phyloP scores from a whole-genome alignment of 768 basidiomycete genomes.

The Boletus eberwhitei region DNA sequence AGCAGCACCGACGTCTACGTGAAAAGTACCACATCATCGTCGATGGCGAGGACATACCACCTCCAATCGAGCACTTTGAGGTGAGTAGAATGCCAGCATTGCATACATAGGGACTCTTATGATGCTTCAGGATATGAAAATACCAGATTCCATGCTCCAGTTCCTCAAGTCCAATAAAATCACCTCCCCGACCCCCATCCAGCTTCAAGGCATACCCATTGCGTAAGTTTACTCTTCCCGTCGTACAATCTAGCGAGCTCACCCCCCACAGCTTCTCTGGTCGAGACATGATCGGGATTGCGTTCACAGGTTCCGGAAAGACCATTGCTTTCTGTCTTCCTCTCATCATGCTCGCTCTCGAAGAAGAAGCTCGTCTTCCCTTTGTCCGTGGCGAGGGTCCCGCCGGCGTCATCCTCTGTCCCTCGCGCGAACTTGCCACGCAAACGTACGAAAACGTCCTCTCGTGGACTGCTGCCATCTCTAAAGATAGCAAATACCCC shows the following conservation, averaged over 20 bases:
- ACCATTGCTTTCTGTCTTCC: constrained; percentile 99
- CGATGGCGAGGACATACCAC: constrained; percentile 92
- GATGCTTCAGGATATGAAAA: constrained; percentile 86
- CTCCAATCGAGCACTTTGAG: constrained; percentile 85
- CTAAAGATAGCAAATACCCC: constrained; percentile 80
- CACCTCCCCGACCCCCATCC: constrained; percentile 87
- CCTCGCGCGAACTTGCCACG: constrained; percentile 92
- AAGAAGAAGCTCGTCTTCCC: constrained; percentile 88
- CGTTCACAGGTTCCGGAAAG: constrained; percentile 98
- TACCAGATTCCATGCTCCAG: constrained; percentile 81
- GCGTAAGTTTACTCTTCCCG: constrained; percentile 54
- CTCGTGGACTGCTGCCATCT: constrained; percentile 78
- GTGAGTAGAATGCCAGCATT: constrained; percentile 37
- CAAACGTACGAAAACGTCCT: constrained; percentile 96
- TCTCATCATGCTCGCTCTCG: constrained; percentile 91
- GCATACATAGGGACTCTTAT: constrained; percentile 8
- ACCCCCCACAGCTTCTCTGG: constrained; percentile 71
- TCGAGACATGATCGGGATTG: constrained; percentile 97
- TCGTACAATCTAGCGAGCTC: constrained; percentile 1
- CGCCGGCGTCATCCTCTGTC: constrained; percentile 94
- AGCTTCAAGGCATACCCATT: constrained; percentile 93
- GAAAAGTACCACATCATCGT: constrained; percentile 93
- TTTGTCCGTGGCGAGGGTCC: constrained; percentile 94
- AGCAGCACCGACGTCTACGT: constrained; percentile 69
- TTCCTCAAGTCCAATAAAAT: constrained; percentile 86